Evolutionary conservation across 139 green algal genomes (phyloP), one percentile per base, ranked within the genome.

Genomic region (Chlamydomonas schloesseri): DNA sequence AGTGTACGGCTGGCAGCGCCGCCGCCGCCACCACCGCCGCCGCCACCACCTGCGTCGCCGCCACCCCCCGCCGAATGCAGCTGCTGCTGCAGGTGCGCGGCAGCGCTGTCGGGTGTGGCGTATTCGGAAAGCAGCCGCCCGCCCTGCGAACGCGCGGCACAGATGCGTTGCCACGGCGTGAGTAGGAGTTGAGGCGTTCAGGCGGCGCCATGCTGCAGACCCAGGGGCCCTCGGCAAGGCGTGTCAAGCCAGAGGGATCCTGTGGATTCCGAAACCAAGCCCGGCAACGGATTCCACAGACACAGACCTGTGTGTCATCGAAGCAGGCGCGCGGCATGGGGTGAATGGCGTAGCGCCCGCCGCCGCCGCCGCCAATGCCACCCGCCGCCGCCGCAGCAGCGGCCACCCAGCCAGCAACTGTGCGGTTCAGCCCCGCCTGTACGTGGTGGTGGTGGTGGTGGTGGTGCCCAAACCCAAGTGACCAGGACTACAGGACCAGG

Each of bases 261-360:
- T n/a, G n/a, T n/a, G n/a, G n/a, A n/a, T n/a, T n/a, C n/a, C n/a
- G n/a, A n/a, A n/a, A n/a, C n/a, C n/a, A n/a, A n/a, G n/a, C n/a
- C n/a, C n/a, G n/a, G n/a, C n/a, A n/a, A n/a, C n/a, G n/a, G n/a
- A n/a, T n/a, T n/a, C n/a, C n/a, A n/a, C n/a, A n/a, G n/a, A n/a
- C n/a, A 78, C 70, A 17, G 1, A 72, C 81, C 69, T 79, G 69
- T 21, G 81, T 78, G 53, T 69, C 81, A 23, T 77, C 81, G 55
- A 78, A 78, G 68, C 81, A 72, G 31, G 53, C 50, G 29, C 78
- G 64, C 31, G 81, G 69, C n/a, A 77, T 33, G 17, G 50, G n/a
- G 33, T 46, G 14, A 15, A 86, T 34, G 26, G 53, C n/a, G 34
- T 29, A 86, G 33, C 31, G 18, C 17, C 53, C 73, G 53, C 73